phyloP scores from a whole-genome alignment of 495 filamentous ascomycete genomes.

The Lindgomyces ingoldianus region DNA sequence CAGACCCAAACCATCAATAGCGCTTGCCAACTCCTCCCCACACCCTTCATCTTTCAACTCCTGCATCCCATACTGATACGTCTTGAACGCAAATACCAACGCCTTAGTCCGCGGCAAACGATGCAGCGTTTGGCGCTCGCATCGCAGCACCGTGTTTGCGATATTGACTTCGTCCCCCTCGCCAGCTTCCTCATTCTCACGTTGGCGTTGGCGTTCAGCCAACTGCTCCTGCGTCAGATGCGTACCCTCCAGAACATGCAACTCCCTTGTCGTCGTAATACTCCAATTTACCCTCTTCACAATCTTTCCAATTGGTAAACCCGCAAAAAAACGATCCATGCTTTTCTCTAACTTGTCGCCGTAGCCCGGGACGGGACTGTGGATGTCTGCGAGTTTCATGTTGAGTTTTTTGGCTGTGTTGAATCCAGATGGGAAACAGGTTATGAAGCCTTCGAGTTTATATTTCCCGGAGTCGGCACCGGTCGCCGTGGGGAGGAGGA shows the following conservation, averaged over 20 bases:
- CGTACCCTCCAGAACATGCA: slow-evolving; percentile 59
- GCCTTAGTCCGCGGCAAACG: slow-evolving; percentile 66
- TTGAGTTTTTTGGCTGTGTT: slow-evolving; percentile 65
- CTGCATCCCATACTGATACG: slow-evolving; percentile 68
- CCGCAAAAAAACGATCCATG: slow-evolving; percentile 76
- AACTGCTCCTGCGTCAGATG: slow-evolving; percentile 50
- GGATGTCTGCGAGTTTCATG: slow-evolving; percentile 64
- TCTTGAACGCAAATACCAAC: slow-evolving; percentile 77
- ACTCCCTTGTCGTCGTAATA: slow-evolving; percentile 56
- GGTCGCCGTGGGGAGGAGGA: slow-evolving; percentile 61
- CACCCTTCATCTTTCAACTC: slow-evolving; percentile 72
- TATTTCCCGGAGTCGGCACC: slow-evolving; percentile 54
- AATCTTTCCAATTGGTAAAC: slow-evolving; percentile 55
- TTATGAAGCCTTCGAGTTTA: slow-evolving; percentile 64
- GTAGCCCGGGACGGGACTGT: slow-evolving; percentile 59
- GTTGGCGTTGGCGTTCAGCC: no score
- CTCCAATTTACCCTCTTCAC: slow-evolving; percentile 66
- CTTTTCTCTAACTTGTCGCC: slow-evolving; percentile 66
- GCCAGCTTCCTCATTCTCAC: slow-evolving; percentile 45
- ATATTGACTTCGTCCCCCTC: slow-evolving; percentile 55
- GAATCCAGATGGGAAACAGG: slow-evolving; percentile 75
- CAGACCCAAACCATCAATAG: slow-evolving; percentile 69
- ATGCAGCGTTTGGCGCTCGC: slow-evolving; percentile 77
- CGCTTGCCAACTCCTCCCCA: slow-evolving; percentile 61
- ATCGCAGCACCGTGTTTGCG: slow-evolving; percentile 61